These are phyloP conservation scores for Scortechinia acanthostroma DNA, from an alignment of 2,329 filamentous ascomycete genomes.

Conservation along the genomic window DNA sequence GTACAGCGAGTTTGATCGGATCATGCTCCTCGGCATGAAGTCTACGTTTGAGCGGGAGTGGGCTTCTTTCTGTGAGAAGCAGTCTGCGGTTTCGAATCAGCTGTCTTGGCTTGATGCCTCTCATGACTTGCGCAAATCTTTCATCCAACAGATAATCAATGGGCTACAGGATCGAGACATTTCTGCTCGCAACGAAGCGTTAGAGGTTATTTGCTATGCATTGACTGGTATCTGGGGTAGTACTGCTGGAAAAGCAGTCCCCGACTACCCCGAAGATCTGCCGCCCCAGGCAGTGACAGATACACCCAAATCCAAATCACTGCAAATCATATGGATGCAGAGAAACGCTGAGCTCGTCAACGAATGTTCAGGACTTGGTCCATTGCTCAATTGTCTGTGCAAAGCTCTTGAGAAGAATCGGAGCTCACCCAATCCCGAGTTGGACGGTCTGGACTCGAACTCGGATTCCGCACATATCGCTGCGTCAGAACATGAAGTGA, in stretches of 20 bases:
- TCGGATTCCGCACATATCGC: conserved; percentile 19
- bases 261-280: conserved; percentile 16
- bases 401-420: not conserved
- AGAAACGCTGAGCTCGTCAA: conserved; percentile 25
- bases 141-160: not conserved
- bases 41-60: conserved; percentile 70
- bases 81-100: conserved; percentile 31
- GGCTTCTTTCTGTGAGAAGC: conserved; percentile 53
- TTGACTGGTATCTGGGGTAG: conserved; percentile 33
- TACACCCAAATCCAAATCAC: conserved; percentile 21
- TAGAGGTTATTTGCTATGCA: conserved; percentile 31
- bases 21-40: conserved; percentile 69
- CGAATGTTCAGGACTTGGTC: conserved; percentile 20
- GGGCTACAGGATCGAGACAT: conserved; percentile 23
- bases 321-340: conserved; percentile 36
- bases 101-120: conserved; percentile 13
- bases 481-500: conserved; percentile 26
- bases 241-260: conserved; percentile 25
- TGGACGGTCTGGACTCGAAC: conserved; percentile 11
- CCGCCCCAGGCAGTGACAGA: conserved; percentile 16
- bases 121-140: not conserved
- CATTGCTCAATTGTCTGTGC: conserved; percentile 3
- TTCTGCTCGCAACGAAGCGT: conserved; percentile 24
- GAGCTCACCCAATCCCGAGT: not conserved
- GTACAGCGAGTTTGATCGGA: conserved; percentile 80